Conservation (phyloP, 2,329 filamentous ascomycete genomes). For the Nemania serpens region DNA sequence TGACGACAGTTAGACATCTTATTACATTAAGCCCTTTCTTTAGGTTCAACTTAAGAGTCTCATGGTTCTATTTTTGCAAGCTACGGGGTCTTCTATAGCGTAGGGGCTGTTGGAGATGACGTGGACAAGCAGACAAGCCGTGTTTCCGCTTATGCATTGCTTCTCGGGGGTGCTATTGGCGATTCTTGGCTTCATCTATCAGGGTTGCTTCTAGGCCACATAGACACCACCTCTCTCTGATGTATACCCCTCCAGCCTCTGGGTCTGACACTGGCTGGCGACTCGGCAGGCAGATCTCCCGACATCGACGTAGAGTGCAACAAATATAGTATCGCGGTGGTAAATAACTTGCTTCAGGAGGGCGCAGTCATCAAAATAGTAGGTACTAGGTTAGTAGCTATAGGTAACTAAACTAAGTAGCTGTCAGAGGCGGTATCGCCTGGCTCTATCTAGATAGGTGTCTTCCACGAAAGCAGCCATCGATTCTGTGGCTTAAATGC, state of each 20-base stretch:
- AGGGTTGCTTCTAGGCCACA: too few species aligned
- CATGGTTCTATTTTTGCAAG: background rate
- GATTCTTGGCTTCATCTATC: too few species aligned
- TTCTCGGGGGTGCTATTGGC: too few species aligned
- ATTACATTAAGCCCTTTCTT: background rate
- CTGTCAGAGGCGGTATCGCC: too few species aligned
- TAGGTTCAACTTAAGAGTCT: background rate
- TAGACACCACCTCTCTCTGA: background rate
- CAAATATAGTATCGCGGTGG: too few species aligned
- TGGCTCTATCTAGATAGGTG: too few species aligned
- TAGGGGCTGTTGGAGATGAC: conserved; percentile 19
- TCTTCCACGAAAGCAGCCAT: too few species aligned
- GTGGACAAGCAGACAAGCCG: conserved; percentile 22
- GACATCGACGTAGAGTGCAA: background rate
- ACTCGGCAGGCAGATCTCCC: background rate
- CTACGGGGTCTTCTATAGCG: background rate
- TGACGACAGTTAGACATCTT: background rate
- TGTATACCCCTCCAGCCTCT: background rate
- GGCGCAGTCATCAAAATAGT: too few species aligned
- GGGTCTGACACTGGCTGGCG: background rate
- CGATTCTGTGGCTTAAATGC: too few species aligned
- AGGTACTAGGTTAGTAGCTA: too few species aligned
- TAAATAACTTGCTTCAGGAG: too few species aligned
- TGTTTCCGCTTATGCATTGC: conserved; percentile 1
- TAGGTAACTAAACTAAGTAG: too few species aligned